These are phyloP conservation scores for Cystobasidium sp. DNA, from an alignment of 1,284 basidiomycete species.

Conservation along the genomic window DNA sequence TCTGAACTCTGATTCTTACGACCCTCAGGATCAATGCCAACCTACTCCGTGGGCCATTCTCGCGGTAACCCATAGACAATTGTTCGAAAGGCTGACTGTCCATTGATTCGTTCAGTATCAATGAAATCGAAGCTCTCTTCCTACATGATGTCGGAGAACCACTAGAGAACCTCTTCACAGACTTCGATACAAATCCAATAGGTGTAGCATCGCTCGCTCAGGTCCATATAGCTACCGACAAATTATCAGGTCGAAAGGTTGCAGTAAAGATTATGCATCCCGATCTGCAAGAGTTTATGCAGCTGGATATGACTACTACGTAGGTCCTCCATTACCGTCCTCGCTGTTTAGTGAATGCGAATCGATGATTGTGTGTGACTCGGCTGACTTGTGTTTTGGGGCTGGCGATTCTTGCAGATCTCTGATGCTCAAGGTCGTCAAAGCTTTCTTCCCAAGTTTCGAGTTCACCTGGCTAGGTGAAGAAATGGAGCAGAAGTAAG, in stretches of 20 bases:
- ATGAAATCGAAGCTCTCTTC: slow-evolving; percentile 72
- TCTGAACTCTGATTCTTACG: too few relatives aligned
- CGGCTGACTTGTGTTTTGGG: neutral
- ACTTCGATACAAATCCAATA: slow-evolving; percentile 87
- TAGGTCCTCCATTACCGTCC: neutral
- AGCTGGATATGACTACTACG: slow-evolving; percentile 73
- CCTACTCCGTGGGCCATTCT: too few relatives aligned
- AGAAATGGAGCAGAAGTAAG: slow-evolving; percentile 74
- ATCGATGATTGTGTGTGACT: neutral
- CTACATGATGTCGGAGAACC: slow-evolving; percentile 69
- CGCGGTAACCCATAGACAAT: too few relatives aligned
- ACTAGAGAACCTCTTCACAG: slow-evolving; percentile 61
- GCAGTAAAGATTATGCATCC: slow-evolving; percentile 98
- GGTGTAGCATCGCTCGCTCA: slow-evolving; percentile 93
- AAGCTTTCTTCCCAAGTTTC: slow-evolving; percentile 78
- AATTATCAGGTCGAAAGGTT: slow-evolving; percentile 72
- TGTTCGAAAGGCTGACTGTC: too few relatives aligned
- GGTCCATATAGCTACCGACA: slow-evolving; percentile 83
- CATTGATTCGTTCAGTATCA: too few relatives aligned
- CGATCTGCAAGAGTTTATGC: slow-evolving; percentile 87
- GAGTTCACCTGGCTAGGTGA: slow-evolving; percentile 94
- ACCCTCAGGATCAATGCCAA: slow-evolving; percentile 67
- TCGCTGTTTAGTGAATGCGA: neutral
- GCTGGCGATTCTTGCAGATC: slow-evolving; percentile 8
- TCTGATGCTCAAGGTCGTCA: slow-evolving; percentile 72